phyloP scores from a whole-genome alignment of 2,329 filamentous ascomycete species.

The Xylaria sp. region DNA sequence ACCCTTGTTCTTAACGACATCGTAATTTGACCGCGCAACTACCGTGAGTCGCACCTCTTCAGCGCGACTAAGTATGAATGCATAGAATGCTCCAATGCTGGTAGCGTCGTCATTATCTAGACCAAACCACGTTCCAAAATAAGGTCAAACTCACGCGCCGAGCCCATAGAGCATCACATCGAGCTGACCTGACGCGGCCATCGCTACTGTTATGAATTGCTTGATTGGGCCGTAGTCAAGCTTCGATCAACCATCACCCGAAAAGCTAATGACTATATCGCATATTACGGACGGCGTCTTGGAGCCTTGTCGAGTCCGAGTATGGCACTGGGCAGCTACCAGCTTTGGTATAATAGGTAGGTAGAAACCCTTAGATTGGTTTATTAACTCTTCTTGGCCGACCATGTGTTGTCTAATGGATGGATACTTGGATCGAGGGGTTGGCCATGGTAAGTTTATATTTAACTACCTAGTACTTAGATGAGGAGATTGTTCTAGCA shows the following conservation, averaged over 20 bases:
- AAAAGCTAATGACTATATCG: background rate
- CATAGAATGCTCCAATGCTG: constrained; percentile 69
- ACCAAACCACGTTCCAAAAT: background rate
- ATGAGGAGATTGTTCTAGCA: too few species aligned
- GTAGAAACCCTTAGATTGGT: too few species aligned
- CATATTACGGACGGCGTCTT: background rate
- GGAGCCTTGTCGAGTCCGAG: too few species aligned
- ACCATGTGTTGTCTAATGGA: too few species aligned
- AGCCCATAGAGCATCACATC: constrained; percentile 64
- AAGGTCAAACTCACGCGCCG: constrained; percentile 59
- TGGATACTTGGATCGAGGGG: too few species aligned
- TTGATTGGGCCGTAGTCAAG: background rate
- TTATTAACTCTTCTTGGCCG: too few species aligned
- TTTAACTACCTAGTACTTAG: background rate
- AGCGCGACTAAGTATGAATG: constrained; percentile 61
- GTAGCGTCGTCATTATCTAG: background rate
- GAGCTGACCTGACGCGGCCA: constrained; percentile 34
- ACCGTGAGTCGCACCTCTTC: constrained; percentile 64
- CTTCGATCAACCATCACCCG: background rate
- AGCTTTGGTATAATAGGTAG: too few species aligned
- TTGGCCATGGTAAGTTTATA: too few species aligned
- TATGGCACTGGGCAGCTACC: too few species aligned
- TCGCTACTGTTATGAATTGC: background rate
- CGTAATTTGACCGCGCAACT: constrained; percentile 70
- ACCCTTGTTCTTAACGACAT: constrained; percentile 63